Percentiles rank a stretch among this genome's conserved stretches.
These are phyloP conservation scores for Mediolabrus comicus DNA, from an alignment of 108 stramenopile species.

Conservation along the genomic window DNA sequence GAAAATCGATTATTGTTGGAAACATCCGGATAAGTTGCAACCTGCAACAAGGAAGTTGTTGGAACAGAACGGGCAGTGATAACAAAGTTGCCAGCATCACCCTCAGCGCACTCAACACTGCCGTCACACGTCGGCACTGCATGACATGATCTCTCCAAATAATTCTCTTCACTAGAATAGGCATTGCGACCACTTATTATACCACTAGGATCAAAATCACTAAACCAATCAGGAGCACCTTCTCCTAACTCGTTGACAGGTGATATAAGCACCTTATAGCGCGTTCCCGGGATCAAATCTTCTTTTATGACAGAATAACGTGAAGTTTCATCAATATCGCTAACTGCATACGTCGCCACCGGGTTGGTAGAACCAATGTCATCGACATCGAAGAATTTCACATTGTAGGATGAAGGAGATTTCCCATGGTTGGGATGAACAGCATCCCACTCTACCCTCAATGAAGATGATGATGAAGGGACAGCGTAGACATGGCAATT, in stretches of 20 bases:
- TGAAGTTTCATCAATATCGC: slow-evolving; percentile 32
- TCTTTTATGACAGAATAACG: slow-evolving; percentile 30
- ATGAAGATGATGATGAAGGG: slow-evolving; percentile 23
- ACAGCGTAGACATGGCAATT: slow-evolving; percentile 45
- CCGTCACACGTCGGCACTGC: slow-evolving; percentile 53
- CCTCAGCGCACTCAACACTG: slow-evolving; percentile 39
- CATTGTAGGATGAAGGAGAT: slow-evolving; percentile 28
- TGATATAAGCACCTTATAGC: slow-evolving; percentile 32
- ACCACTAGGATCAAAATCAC: slow-evolving; percentile 29
- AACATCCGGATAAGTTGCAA: slow-evolving; percentile 43
- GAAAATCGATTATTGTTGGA: slow-evolving; percentile 44
- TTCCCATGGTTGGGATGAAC: slow-evolving; percentile 42
- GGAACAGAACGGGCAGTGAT: slow-evolving; percentile 47
- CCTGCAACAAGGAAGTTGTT: slow-evolving; percentile 22
- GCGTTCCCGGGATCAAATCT: slow-evolving; percentile 26
- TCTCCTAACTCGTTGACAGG: slow-evolving; percentile 41
- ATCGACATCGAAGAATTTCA: slow-evolving; percentile 44
- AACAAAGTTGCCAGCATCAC: slow-evolving; percentile 21
- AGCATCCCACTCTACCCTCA: slow-evolving; percentile 53
- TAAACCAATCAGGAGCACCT: slow-evolving; percentile 39
- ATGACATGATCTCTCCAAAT: slow-evolving; percentile 30
- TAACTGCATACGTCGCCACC: slow-evolving; percentile 1
- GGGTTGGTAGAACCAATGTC: neutral
- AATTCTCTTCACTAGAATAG: slow-evolving; percentile 19
- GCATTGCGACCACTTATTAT: slow-evolving; percentile 12